These are phyloP conservation scores for Candida tammaniensis DNA, from an alignment of 805 yeast species.

Conservation along the genomic window DNA sequence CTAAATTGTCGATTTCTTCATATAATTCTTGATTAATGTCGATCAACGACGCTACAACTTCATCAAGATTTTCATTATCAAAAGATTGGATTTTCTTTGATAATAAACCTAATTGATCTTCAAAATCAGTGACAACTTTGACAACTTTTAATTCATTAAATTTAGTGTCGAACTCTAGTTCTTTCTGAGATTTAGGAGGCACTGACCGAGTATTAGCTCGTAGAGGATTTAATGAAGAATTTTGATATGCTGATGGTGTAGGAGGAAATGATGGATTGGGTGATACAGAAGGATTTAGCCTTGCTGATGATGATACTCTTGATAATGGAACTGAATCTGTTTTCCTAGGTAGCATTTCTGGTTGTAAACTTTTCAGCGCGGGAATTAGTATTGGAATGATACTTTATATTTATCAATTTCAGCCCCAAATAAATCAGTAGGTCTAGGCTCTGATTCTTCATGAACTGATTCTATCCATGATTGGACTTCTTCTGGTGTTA, in stretches of 20 bases:
- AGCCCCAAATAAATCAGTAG: background rate
- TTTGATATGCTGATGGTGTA: slow-evolving; percentile 29
- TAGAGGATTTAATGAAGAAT: slow-evolving; percentile 39
- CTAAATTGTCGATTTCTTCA: slow-evolving; percentile 23
- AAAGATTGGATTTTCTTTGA: slow-evolving; percentile 32
- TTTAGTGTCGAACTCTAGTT: slow-evolving; percentile 21
- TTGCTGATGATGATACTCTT: slow-evolving; percentile 31
- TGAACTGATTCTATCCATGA: slow-evolving; percentile 1
- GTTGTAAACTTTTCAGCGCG: background rate
- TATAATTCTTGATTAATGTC: slow-evolving; percentile 23
- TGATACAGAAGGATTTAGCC: slow-evolving; percentile 27
- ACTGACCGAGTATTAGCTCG: slow-evolving; percentile 21
- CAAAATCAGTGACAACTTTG: slow-evolving; percentile 28
- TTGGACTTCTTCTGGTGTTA: slow-evolving; percentile 1
- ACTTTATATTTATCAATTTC: background rate
- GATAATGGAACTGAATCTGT: slow-evolving; percentile 31
- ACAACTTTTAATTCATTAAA: slow-evolving; percentile 35
- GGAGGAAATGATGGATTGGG: slow-evolving; percentile 22
- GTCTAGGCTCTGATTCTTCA: slow-evolving; percentile 8
- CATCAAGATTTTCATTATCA: slow-evolving; percentile 27
- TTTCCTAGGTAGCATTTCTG: slow-evolving; percentile 5
- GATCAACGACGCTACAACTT: slow-evolving; percentile 25
- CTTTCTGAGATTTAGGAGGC: slow-evolving; percentile 16
- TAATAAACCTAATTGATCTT: slow-evolving; percentile 23
- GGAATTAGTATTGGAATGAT: slow-evolving; percentile 5